Base-by-base conservation (phyloP, 179 eudicot genomes). In the Patellifolia procumbens region DNA sequence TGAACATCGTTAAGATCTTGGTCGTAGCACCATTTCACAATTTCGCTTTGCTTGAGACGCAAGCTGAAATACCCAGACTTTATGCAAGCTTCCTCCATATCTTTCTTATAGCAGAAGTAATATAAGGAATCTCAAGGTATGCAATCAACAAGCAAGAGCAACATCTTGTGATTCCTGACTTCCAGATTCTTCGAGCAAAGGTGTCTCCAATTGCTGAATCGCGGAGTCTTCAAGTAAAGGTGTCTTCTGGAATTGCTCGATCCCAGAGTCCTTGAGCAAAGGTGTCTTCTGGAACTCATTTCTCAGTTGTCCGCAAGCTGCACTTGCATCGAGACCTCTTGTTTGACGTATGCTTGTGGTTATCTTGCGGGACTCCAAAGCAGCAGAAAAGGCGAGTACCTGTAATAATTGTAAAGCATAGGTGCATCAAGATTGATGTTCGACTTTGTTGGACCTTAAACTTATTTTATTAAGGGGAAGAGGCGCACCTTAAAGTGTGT, bases 271-370 rank as follows among this genome's bases (percentile, higher is more conserved):
- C 31, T 32, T 69, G 32, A 82, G 79, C 84, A 96, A 83, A 31
- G 99, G 99, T 48, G 76, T 83, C 83, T 91, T 96, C 74, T 96
- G 99, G 83, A 91, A 91, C 67, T 93, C 89, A 53, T 96, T 96
- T 76, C 97, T 78, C 69, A 96, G 89, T 73, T 96, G 99, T 51
- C 99, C 99, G 79, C 99, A 96, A 68, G 99, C 99, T 75, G 99
- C 99, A 80, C 92, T 85, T 37, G 97, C 99, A 82, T 96, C 99
- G 15, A 93, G 89, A 58, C 99, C 99, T 60, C 99, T 89, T 4
- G 99, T 96, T 75, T 90, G 96, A 20, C 98, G 98, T 61, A 91
- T 86, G 62, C 99, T 96, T n/a, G 87, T 85, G 11, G 99, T 96
- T 71, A 96, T 72, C 60, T 90, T 91, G 37, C 88, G 89, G 6